Percentiles rank a stretch among this genome's conserved stretches.
These are phyloP conservation scores for Geotrichum fermentans DNA, from an alignment of 1,139 yeast genomes.

Conservation along the genomic window DNA sequence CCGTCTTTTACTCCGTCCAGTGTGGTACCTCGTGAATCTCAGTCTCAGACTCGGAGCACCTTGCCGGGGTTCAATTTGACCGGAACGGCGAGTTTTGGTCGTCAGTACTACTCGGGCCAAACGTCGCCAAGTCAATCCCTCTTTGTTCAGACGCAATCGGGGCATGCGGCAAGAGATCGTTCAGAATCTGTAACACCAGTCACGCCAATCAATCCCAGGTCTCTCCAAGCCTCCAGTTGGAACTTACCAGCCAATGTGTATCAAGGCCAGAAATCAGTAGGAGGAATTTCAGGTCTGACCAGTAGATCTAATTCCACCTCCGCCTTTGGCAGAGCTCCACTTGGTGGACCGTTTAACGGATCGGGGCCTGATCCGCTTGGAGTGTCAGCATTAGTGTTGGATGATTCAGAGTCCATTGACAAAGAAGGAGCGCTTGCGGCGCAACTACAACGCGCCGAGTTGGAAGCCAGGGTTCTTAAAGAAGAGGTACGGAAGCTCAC, in stretches of 20 bases:
- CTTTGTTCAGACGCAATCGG: background rate
- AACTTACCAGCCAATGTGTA: background rate
- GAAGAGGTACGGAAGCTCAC: conserved; percentile 10
- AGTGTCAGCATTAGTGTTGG: background rate
- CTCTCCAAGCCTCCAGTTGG: background rate
- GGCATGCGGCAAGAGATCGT: background rate
- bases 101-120: conserved; percentile 5
- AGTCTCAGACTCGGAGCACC: background rate
- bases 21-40: conserved; percentile 2
- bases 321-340: background rate
- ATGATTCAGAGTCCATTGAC: conserved; percentile 25
- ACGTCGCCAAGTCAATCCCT: background rate
- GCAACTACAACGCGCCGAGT: conserved; percentile 22
- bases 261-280: background rate
- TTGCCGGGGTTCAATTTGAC: background rate
- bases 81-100: background rate
- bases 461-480: conserved; percentile 14
- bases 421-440: conserved; percentile 28
- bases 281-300: background rate
- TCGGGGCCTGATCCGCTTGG: background rate
- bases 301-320: conserved; percentile 8
- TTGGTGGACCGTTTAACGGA: background rate
- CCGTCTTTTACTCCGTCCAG: background rate
- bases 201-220: background rate
- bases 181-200: background rate